Conservation (phyloP, 805 yeast species). For the Yarrowia alimentaria region DNA sequence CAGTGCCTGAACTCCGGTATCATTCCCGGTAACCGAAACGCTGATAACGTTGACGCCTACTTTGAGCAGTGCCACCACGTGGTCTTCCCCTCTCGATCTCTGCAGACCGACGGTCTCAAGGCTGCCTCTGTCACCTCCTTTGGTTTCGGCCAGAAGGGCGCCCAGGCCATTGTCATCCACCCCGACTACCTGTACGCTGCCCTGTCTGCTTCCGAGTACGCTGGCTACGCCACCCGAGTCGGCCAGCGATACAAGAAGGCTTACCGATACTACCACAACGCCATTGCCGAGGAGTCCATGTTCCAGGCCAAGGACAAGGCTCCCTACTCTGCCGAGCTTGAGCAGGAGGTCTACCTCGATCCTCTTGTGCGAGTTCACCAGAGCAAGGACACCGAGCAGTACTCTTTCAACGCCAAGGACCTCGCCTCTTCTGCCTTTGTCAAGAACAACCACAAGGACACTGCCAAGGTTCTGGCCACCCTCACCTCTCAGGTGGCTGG, state of each 20-base stretch:
- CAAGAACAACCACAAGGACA: constrained; percentile 48
- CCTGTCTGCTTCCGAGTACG: constrained; percentile 68
- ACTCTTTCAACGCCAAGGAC: constrained; percentile 37
- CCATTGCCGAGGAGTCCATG: constrained; percentile 85
- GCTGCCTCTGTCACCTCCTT: constrained; percentile 96
- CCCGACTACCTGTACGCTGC: constrained; percentile 91
- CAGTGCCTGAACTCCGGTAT: constrained; percentile 89
- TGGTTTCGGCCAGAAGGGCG: constrained; percentile 99
- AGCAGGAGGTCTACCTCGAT: constrained; percentile 87
- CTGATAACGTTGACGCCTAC: constrained; percentile 86
- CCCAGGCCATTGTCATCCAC: constrained; percentile 86
- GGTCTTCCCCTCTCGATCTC: constrained; percentile 88
- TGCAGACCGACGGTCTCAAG: constrained; percentile 95
- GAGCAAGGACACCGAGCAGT: constrained; percentile 40
- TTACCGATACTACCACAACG: constrained; percentile 93
- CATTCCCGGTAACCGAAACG: constrained; percentile 98
- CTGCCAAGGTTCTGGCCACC: constrained; percentile 59
- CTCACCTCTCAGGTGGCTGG: constrained; percentile 54
- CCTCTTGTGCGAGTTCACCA: constrained; percentile 79
- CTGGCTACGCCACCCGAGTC: constrained; percentile 68
- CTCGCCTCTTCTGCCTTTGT: constrained; percentile 42
- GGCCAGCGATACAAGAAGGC: constrained; percentile 80
- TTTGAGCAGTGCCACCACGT: constrained; percentile 84
- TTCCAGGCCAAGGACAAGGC: constrained; percentile 91
- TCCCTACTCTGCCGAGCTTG: constrained; percentile 87